Evolutionary conservation across 2,329 filamentous ascomycete species (phyloP), one percentile per base, ranked within the genome.

Genomic region (Colletotrichum simmondsii): DNA sequence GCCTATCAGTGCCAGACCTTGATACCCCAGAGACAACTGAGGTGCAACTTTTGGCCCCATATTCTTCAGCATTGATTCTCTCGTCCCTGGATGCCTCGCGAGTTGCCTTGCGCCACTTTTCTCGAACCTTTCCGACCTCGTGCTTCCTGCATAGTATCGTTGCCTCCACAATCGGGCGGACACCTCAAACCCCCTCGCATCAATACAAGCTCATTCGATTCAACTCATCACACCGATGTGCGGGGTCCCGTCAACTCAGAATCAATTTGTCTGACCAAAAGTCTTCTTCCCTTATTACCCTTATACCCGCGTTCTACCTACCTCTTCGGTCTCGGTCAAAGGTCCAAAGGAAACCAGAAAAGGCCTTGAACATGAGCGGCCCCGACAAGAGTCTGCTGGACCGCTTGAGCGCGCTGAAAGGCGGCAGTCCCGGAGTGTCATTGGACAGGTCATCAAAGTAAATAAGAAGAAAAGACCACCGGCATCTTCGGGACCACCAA

Each of bases 361-460:
- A 35, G 5, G n/a, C 32, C 49, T 46, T 35, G 26, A 16, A 26
- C 19, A 73, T 73, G 71, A 58, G 54, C 52, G 42, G 62, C 22
- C 28, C 62, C 35, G 88, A 90, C 75, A 84, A 81, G 72, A 85
- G 85, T 24, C 81, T 91, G 28, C 80, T 90, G 26, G 86, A 88
- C 69, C 86, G 89, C 35, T 82, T 91, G 35, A 88, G 89, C 64
- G 89, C 89, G 11, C 81, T 91, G 49, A 85, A 86, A 78, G 77
- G 80, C 74, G 75, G 85, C 83, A 63, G 73, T 26, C 28, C 65
- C 22, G 65, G 69, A 19, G 71, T 75, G 16, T 72, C 72, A 30
- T 57, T 75, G 62, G 80, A 81, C 24, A 71, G 76, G 24, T 77
- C 83, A 22, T 76, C 82, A 80, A 83, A 82, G 86, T 88, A 86